A percentile compares a stretch with the other conserved stretches of the same genome.
phyloP scores from a whole-genome alignment of 345 rosid species.

The Theobroma cacao region DNA sequence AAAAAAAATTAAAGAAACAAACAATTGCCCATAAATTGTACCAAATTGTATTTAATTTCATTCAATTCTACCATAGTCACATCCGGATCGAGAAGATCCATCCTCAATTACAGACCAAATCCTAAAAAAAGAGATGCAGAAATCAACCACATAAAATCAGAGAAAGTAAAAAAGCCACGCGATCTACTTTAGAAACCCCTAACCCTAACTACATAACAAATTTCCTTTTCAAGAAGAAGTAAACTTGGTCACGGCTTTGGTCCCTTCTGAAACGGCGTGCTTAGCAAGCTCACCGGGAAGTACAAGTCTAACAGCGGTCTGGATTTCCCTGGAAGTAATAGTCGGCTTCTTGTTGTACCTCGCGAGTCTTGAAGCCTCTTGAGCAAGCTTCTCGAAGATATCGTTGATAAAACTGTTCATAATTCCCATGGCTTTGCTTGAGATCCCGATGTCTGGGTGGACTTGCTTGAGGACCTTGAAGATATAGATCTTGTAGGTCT shows the following conservation, averaged over 20 bases:
- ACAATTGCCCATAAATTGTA: neutral
- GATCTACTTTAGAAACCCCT: neutral
- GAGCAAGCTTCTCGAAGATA: conserved; percentile 22
- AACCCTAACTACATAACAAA: neutral
- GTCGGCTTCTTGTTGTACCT: conserved; percentile 25
- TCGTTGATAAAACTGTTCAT: conserved; percentile 24
- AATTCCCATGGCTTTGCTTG: conserved; percentile 21
- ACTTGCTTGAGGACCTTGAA: conserved; percentile 22
- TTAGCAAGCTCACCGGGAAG: conserved; percentile 22
- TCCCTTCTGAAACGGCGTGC: conserved; percentile 22
- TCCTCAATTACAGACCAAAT: neutral
- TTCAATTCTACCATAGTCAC: neutral
- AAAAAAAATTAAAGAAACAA: no score
- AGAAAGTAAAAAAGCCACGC: neutral
- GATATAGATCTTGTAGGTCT: conserved; percentile 23
- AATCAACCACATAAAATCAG: neutral
- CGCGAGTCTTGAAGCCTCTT: conserved; percentile 15
- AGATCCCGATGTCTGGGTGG: conserved; percentile 20
- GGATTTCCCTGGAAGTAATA: conserved; percentile 18
- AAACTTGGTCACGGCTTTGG: conserved; percentile 19
- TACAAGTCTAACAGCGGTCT: conserved; percentile 18
- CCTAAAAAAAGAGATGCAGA: neutral
- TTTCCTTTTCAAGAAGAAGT: conserved; percentile 4
- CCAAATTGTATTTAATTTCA: neutral
- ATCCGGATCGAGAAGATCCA: conserved; percentile 1